These are phyloP conservation scores for Pseudoscleropodium purum DNA, from an alignment of 225 moss, liverwort and hornwort genomes.

Conservation along the genomic window DNA sequence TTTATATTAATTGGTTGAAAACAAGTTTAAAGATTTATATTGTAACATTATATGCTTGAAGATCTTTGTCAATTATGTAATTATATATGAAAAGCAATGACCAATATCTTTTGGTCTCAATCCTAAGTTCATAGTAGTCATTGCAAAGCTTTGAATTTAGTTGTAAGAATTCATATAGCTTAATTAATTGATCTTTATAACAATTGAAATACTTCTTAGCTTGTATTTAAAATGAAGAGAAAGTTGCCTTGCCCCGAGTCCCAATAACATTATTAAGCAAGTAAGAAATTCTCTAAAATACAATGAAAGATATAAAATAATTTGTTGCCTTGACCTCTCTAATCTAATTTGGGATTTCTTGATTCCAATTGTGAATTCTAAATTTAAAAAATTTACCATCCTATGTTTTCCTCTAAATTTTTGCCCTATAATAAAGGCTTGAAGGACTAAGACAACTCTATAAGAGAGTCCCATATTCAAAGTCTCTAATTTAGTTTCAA, in stretches of 20 bases:
- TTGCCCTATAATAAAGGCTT: fast-evolving
- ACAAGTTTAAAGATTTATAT: neutral
- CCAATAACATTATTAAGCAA: fast-evolving
- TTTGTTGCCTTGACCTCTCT: fast-evolving
- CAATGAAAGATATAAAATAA: too few relatives aligned
- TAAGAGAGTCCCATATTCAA: fast-evolving
- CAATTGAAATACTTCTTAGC: neutral
- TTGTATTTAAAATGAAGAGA: neutral
- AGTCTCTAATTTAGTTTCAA: neutral
- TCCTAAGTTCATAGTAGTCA: neutral
- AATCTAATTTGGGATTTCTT: neutral
- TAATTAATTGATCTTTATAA: neutral
- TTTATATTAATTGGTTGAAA: neutral
- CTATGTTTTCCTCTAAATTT: neutral
- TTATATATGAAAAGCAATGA: neutral
- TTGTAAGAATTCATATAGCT: neutral
- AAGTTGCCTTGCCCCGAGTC: fast-evolving
- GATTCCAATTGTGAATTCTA: too few relatives aligned
- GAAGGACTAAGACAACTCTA: fast-evolving
- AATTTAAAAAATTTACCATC: neutral
- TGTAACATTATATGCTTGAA: too few relatives aligned
- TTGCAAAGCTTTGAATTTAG: neutral
- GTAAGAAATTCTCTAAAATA: neutral
- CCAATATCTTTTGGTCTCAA: neutral
- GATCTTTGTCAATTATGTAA: neutral